Evolutionary conservation across 805 yeast species (phyloP), one percentile per base, ranked within the genome.

Genomic region (Metschnikowia peoriensis): DNA sequence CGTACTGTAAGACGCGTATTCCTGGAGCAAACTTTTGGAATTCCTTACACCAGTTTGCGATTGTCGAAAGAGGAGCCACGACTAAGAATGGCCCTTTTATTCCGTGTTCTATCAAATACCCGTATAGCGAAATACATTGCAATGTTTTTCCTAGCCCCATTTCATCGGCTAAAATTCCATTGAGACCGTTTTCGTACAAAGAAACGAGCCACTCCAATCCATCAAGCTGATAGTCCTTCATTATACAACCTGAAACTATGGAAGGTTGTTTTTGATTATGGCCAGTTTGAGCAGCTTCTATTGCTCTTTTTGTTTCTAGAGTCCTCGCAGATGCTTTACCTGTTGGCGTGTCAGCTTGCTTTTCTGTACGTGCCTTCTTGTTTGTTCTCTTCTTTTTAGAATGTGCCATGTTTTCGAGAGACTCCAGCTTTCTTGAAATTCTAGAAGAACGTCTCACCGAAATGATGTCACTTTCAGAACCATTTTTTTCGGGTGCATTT

Each of bases 91-190:
- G 94, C 0, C 96, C 96, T 38, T 72, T 69, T 1, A 89, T 81
- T 3, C 88, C 91, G 66, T 89, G 84, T 59, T 89, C 97, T 44
- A 86, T 79, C 38, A 92, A 72, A 62, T 86, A 89, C 6, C 89
- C 82, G 4, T 91, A 61, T 54, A 93, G 76, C 0, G 97, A 80
- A 50, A 93, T 89, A 41, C 94, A 86, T 67, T 94, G 97, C 7
- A 93, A 68, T 0, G 99, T 94, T 66, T 93, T 93, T 1, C 99
- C 99, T 28, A 93, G 73, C 0, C 98, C 98, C 99, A 93, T 93
- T 67, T 93, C 98, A 70, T 94, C 98, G 0, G 98, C 98, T 17
- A 94, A 72, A 37, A 94, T 92, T 2, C 98, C 99, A 67, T 93
- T 93, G 29, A 93, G 74, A 0, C 98, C 99, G 68, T 93, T 94